phyloP scores from a whole-genome alignment of 2,329 filamentous ascomycete species.

The Fusarium protoensiforme region DNA sequence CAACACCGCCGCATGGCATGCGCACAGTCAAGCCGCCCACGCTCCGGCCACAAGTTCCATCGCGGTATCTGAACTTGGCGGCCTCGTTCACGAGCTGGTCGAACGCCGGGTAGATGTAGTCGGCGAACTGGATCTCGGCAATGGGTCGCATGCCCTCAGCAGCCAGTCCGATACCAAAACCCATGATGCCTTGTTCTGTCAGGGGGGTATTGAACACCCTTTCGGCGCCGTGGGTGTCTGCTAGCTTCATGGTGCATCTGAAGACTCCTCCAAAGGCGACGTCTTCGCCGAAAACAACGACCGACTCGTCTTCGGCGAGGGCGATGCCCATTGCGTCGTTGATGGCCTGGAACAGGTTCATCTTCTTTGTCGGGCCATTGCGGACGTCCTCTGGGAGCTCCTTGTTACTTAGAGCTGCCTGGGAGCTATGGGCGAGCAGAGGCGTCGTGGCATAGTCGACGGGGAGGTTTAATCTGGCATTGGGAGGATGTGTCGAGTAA shows the following conservation, averaged over 20 bases:
- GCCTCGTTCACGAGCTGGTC: constrained; percentile 96
- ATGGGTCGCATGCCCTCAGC: constrained; percentile 93
- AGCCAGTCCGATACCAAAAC: constrained; percentile 90
- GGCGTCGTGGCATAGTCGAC: constrained; percentile 88
- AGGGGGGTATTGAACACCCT: constrained; percentile 97
- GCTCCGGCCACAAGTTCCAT: constrained; percentile 66
- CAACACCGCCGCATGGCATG: constrained; percentile 91
- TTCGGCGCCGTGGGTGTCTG: constrained; percentile 86
- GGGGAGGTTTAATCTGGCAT: constrained; percentile 81
- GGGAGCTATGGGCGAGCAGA: constrained; percentile 82
- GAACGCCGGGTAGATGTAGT: constrained; percentile 93
- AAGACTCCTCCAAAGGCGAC: constrained; percentile 98
- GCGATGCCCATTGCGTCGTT: constrained; percentile 89
- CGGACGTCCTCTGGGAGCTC: constrained; percentile 76
- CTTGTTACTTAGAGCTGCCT: constrained; percentile 74
- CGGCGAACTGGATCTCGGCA: constrained; percentile 95
- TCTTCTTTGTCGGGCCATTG: constrained; percentile 80
- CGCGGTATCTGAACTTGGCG: constrained; percentile 86
- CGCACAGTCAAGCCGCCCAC: constrained; percentile 85
- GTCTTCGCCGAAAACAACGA: constrained; percentile 95
- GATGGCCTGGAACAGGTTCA: constrained; percentile 95
- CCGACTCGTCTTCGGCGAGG: constrained; percentile 83
- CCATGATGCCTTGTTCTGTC: constrained; percentile 92
- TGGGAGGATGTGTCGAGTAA: constrained; percentile 69
- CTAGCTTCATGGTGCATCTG: constrained; percentile 89